Conservation (phyloP, 371 early-diverging fungal species). For the Choanephora cucurbitarum region DNA sequence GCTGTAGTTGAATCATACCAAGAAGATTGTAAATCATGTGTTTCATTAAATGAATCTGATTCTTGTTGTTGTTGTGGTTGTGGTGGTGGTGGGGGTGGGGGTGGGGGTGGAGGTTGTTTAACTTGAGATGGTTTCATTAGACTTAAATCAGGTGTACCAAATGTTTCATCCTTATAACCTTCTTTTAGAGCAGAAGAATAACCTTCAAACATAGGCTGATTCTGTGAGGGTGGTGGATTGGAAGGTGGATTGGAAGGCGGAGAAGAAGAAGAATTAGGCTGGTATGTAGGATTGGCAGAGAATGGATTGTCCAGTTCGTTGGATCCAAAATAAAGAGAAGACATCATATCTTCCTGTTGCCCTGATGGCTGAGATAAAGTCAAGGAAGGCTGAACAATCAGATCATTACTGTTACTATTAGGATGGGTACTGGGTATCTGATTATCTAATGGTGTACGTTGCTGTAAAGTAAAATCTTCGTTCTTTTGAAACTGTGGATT, state of each 20-base stretch:
- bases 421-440: slow-evolving; percentile 6
- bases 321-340: slow-evolving; percentile 9
- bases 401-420: slow-evolving; percentile 5
- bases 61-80: too few relatives aligned
- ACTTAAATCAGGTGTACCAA: slow-evolving; percentile 23
- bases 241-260: slow-evolving; percentile 3
- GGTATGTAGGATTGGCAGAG: slow-evolving; percentile 13
- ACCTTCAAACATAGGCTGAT: slow-evolving; percentile 6
- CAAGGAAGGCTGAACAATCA: slow-evolving; percentile 17
- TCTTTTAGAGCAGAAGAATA: slow-evolving; percentile 35
- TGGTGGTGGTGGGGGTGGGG: too few relatives aligned
- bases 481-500: neutral
- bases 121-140: slow-evolving; percentile 4
- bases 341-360: slow-evolving; percentile 5
- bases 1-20: slow-evolving; percentile 39
- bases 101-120: neutral
- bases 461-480: slow-evolving; percentile 14
- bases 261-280: neutral
- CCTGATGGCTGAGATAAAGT: slow-evolving; percentile 7
- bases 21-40: slow-evolving; percentile 12
- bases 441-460: slow-evolving; percentile 3
- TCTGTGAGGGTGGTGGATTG: neutral
- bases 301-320: neutral
- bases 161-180: slow-evolving; percentile 44
- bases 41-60: slow-evolving; percentile 12